phyloP scores from a whole-genome alignment of 2,329 filamentous ascomycete genomes.

The Bipolaris bicolor region DNA sequence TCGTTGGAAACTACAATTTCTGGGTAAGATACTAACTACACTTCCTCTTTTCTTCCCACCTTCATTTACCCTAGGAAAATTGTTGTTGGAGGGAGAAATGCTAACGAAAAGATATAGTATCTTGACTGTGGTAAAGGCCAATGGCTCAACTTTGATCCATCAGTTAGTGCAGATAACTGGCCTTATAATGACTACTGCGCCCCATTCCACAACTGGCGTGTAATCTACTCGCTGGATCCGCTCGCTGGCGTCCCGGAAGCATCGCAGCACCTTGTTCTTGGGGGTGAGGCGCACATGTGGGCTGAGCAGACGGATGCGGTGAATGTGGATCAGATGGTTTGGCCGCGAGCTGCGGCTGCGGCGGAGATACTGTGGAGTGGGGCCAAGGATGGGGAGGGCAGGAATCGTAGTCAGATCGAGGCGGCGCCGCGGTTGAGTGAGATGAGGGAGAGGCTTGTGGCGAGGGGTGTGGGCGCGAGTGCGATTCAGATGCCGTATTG shows the following conservation, averaged over 20 bases:
- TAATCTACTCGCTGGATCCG: slow-evolving; percentile 82
- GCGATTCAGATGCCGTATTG: slow-evolving; percentile 77
- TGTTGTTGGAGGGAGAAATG: not conserved
- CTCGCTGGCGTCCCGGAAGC: slow-evolving; percentile 67
- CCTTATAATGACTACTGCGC: slow-evolving; percentile 83
- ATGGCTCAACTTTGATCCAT: slow-evolving; percentile 73
- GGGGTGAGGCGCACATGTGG: slow-evolving; percentile 82
- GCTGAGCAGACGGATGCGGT: slow-evolving; percentile 75
- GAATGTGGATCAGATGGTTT: slow-evolving; percentile 77
- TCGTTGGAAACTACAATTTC: slow-evolving; percentile 77
- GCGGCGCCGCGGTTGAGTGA: slow-evolving; percentile 74
- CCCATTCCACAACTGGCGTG: slow-evolving; percentile 80
- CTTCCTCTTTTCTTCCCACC: not conserved
- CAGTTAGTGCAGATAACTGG: slow-evolving; percentile 60
- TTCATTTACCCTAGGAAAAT: too few species aligned
- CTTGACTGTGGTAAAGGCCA: slow-evolving; percentile 83
- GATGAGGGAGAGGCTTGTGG: slow-evolving; percentile 77
- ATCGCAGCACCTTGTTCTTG: slow-evolving; percentile 71
- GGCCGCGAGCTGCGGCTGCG: slow-evolving; percentile 76
- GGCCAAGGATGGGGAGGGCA: slow-evolving; percentile 65
- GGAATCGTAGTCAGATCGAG: slow-evolving; percentile 73
- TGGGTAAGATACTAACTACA: slow-evolving; percentile 60
- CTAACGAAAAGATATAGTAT: slow-evolving; percentile 59
- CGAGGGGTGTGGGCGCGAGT: slow-evolving; percentile 67
- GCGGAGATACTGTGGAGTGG: slow-evolving; percentile 85